Percentiles rank a stretch among this genome's conserved stretches.
Conservation (phyloP, 257 asterid species). For the Salvia hispanica region DNA sequence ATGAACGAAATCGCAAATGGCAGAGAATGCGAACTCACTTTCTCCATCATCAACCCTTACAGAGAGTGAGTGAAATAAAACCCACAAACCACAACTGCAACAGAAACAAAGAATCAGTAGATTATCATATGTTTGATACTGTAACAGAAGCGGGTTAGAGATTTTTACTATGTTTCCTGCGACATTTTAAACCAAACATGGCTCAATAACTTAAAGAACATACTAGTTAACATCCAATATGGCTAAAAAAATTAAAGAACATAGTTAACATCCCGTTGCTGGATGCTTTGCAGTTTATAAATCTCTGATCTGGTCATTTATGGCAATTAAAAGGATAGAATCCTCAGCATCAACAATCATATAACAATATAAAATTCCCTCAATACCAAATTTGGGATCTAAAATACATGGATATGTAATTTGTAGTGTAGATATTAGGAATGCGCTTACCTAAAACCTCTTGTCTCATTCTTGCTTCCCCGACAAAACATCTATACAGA, state of each 20-base stretch:
- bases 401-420: constrained; percentile 7
- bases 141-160: constrained; percentile 3
- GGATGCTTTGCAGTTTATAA: not conserved
- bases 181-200: not conserved
- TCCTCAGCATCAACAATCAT: not conserved
- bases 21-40: constrained; percentile 68
- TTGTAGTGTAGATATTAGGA: not conserved
- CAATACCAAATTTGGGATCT: not conserved
- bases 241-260: not conserved
- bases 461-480: constrained; percentile 89
- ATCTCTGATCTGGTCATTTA: not conserved
- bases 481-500: constrained; percentile 84
- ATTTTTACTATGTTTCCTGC: not conserved
- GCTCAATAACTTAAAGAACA: too few species aligned
- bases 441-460: constrained; percentile 77
- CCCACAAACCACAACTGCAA: constrained; percentile 97
- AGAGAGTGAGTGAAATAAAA: constrained; percentile 83
- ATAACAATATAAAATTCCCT: not conserved
- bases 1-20: constrained; percentile 75
- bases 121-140: constrained; percentile 17
- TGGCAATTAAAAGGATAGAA: not conserved
- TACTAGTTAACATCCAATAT: too few species aligned
- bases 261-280: not conserved
- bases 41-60: constrained; percentile 86
- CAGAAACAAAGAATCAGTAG: constrained; percentile 27